A percentile compares a stretch with the other conserved stretches of the same genome.
Conservation (phyloP, 2,329 filamentous ascomycete genomes). For the Colletotrichum noveboracense region DNA sequence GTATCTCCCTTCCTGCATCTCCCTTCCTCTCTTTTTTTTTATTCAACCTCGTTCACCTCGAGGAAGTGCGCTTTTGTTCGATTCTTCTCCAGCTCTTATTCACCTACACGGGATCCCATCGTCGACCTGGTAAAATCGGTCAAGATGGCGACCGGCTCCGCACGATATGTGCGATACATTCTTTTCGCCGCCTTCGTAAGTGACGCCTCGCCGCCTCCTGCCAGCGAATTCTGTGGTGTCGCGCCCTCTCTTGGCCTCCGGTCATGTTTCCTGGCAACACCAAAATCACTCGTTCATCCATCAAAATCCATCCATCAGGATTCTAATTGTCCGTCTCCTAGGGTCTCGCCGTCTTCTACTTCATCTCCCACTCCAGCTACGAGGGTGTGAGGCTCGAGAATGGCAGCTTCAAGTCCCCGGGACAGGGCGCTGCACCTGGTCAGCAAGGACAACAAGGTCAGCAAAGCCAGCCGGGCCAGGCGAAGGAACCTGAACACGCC, state of each 20-base stretch:
- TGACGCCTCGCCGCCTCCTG: slow-evolving; percentile 23
- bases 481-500: slow-evolving; percentile 25
- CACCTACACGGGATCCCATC: background rate
- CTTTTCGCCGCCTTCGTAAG: slow-evolving; percentile 85
- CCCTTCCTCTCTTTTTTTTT: slow-evolving; percentile 15
- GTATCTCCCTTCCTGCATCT: background rate
- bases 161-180: slow-evolving; percentile 79
- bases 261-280: background rate
- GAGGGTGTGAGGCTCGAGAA: slow-evolving; percentile 38
- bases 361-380: slow-evolving; percentile 69
- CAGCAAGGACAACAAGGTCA: background rate
- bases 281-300: background rate
- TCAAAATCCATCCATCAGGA: background rate
- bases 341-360: slow-evolving; percentile 79
- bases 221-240: background rate
- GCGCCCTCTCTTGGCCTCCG: background rate
- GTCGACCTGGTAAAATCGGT: slow-evolving; percentile 18
- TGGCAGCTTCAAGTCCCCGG: slow-evolving; percentile 40
- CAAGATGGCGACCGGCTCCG: slow-evolving; percentile 69
- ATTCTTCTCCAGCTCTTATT: slow-evolving; percentile 13
- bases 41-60: slow-evolving; percentile 16
- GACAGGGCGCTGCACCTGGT: slow-evolving; percentile 39
- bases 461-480: background rate
- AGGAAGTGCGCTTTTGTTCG: background rate
- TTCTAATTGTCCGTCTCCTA: slow-evolving; percentile 32